Evolutionary conservation across 1,139 yeast species (phyloP), one percentile per base, ranked within the genome.

Genomic region (Hanseniaspora uvarum): DNA sequence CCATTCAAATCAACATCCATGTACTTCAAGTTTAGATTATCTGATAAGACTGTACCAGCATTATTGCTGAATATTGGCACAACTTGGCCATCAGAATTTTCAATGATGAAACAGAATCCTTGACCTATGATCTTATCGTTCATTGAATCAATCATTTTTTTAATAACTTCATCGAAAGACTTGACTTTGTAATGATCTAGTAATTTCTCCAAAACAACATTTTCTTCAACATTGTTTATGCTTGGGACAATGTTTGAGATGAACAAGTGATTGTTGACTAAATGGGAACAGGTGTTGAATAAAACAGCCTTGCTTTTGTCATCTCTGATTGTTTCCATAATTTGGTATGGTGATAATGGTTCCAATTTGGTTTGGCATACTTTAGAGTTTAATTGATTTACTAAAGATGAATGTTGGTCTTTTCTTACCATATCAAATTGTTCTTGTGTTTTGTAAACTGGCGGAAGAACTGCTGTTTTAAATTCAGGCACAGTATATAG

Each of bases 31-130:
- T 44, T 33, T 12, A 18, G 7, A 41, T 84, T 82, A 65, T 78
- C 80, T 62, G 80, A 80, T 66, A 86, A 86, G 26, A 98, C 97
- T 1, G 96, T 80, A 51, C 98, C 98, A 59, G 94, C 92, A 65
- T 86, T 83, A 68, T 85, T 80, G 60, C 88, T 76, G 54, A 79
- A 73, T 56, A 84, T 64, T 33, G 88, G 74, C 56, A 76, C 77
- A 52, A 92, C 71, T 41, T 77, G 69, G 68, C 89, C 89, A 61
- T 79, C 77, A 37, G 78, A 76, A 52, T 76, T 76, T 68, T 92
- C 96, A 34, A 87, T 83, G 48, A 92, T 72, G 66, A 86, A 92
- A 3, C 88, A 77, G 94, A 95, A 92, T 12, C 98, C 98, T 75
- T 74, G 62, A 64, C 77, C 68, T 74, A 71, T 59, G 77, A 74